Evolutionary conservation across 2,329 filamentous ascomycete genomes (phyloP), one percentile per base, ranked within the genome.

Genomic region (Trichophyton mentagrophytes): DNA sequence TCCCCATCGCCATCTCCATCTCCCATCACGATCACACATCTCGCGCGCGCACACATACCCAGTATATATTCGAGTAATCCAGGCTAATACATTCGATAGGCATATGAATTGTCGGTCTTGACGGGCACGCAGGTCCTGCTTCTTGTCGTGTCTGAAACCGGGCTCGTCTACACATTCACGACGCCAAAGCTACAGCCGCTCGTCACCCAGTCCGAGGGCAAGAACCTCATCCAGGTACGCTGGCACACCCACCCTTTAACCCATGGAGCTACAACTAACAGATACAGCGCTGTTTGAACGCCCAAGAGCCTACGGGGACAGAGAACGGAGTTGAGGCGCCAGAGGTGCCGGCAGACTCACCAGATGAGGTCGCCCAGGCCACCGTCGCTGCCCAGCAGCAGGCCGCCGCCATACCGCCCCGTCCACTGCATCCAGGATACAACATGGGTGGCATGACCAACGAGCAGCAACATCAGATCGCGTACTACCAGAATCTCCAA

Each of bases 141-240:
- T 44, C 85, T 99, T 60, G 92, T 97, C 69, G 92, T 97, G 65
- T 97, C 92, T 51, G 92, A 97, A 79, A 97, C 92, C 25, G 92
- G 92, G 66, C 85, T 97, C 38, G 92, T 97, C 69, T 97, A 97
- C 77, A 97, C 92, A 63, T 97, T 97, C 75, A 97, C 92, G 64
- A 99, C 93, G 15, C 93, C 93, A 20, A 99, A 99, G 80, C 85
- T 99, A 61, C 93, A 97, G 78, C 93, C 93, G 65, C 85, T 99
- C 60, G 93, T 97, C 68, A 99, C 93, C 65, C 97, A 97, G 80
- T 88, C 93, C 17, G 93, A 97, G 78, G 93, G 93, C 78, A 99
- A 99, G 84, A 99, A 99, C 74, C 80, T 99, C 66, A 97, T 99
- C 68, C 93, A 99, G 85, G 93, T 96, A 83, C 66, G 84, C 42